Evolutionary conservation across 1,284 basidiomycete species (phyloP), one percentile per base, ranked within the genome.

Genomic region (Cryptococcus sp.): DNA sequence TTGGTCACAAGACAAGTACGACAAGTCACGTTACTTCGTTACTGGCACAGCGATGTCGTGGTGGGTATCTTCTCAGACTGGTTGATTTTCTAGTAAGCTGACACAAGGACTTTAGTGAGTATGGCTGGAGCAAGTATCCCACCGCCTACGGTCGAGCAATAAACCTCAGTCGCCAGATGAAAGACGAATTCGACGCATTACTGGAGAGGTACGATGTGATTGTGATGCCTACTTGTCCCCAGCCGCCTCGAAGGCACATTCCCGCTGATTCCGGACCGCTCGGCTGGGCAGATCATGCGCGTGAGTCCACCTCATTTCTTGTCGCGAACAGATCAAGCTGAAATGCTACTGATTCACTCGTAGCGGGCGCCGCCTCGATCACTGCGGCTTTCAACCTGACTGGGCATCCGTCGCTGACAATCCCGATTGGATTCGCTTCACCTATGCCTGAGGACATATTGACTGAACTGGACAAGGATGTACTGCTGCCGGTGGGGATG

Each of bases 171-270:
- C 75, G 82, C 59, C 78, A 78, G 55, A 71, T 82, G 13, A 62
- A 72, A 8, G 75, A 80, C 51, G 79, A 80, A 7, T 83, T 81
- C 64, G 74, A 82, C 56, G 66, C 57, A 0, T 67, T 72, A 10
- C 67, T 83, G 5, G 63, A 70, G 2, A 58, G 73, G 15, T 79
- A 76, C 58, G 81, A 83, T 60, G 73, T 82, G 3, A 63, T 84
- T 10, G 63, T 82, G 46, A 82, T 81, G 75, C 83, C 83, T 11
- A 83, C 82, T 2, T 71, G 62, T n/a, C 64, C 66, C 11, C 56
- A 61, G 50, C 62, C 63, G 15, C 50, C 63, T 20, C 23, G 63
- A 30, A 51, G 60, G 20, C 63, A 65, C 43, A 65, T 65, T 13
- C 57, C 54, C 2, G 51, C 49, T 7, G 51, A 50, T 22, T 42